Percentiles rank a stretch among this genome's conserved stretches.
Evolutionary conservation across 768 basidiomycete genomes (phyloP).

Genomic region (Coprinopsis strossmayeri): DNA sequence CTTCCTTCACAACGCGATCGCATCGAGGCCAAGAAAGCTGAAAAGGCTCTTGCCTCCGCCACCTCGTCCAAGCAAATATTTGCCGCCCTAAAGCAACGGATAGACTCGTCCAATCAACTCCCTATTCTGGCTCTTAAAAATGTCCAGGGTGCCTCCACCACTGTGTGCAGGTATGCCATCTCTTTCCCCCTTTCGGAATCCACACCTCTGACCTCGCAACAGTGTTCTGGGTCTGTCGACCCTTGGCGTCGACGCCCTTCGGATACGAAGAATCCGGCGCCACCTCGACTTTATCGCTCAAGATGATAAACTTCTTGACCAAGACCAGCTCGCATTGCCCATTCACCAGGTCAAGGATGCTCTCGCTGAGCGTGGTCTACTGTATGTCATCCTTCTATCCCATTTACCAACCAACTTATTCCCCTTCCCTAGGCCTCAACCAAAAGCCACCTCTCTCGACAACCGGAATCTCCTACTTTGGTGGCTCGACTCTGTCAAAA

Average conservation of each 20-base stretch:
- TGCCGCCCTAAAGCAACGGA: conserved; percentile 24
- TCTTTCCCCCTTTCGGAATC: too few relatives aligned
- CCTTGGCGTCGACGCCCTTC: conserved; percentile 34
- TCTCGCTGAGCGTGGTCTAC: conserved; percentile 61
- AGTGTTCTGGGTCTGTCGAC: conserved; percentile 39
- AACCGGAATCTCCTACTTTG: conserved; percentile 38
- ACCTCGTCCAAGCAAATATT: conserved; percentile 30
- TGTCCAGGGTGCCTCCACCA: conserved; percentile 26
- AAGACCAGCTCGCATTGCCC: conserved; percentile 43
- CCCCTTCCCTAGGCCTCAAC: conserved; percentile 24
- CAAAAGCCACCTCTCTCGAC: conserved; percentile 37
- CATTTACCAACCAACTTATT: not conserved
- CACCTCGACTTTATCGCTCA: conserved; percentile 41
- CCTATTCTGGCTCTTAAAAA: conserved; percentile 22
- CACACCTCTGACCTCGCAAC: conserved; percentile 1
- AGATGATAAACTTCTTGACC: conserved; percentile 60
- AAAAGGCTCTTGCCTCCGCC: conserved; percentile 37
- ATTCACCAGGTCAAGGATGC: conserved; percentile 55
- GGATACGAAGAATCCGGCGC: conserved; percentile 34
- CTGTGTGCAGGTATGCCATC: conserved; percentile 63
- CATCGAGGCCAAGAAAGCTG: conserved; percentile 50
- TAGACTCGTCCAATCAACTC: conserved; percentile 27
- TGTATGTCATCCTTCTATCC: conserved; percentile 39
- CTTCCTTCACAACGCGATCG: conserved; percentile 70
- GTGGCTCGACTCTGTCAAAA: conserved; percentile 55